Base-by-base conservation (phyloP, 2,329 filamentous ascomycete species). In the Verticillium albo-atrum region DNA sequence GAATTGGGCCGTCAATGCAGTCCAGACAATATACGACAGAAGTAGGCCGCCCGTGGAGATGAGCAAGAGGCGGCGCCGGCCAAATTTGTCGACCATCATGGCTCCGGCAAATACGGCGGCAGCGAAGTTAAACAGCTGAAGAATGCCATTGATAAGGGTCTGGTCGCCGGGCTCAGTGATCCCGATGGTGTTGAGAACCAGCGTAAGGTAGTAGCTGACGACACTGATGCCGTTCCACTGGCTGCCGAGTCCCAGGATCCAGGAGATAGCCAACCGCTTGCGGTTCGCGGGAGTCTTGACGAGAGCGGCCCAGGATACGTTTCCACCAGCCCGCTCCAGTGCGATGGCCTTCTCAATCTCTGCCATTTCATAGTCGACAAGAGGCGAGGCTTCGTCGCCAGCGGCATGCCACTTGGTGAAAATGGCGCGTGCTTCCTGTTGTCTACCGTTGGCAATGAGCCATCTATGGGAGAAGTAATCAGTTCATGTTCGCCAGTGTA, bases 381-480 rank as follows among this genome's bases (percentile, higher is more conserved):
- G 59, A 3, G 59, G 58, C 20, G 61, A 60, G 2, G 23, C 50
- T 6, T 82, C 84, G 55, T 87, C 78, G 14, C 80, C 82, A 58
- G 60, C 63, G 26, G 57, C 60, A 20, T 85, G 86, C 64, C 81
- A 87, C 58, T 78, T 82, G 5, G 77, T 77, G 51, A 89, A 76
- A 14, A 81, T 79, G 2, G 75, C 73, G 10, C 80, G 73, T 0
- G 84, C 82, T 57, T 84, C 73, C 6, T 84, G 79, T 12, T 77
- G 72, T 47, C 80, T 79, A 61, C 80, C 77, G 59, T 84, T 79
- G 61, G 80, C 79, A 58, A 85, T 82, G 20, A 87, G 75, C 84
- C 84, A 88, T 60, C 86, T 73, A 7, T 4, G 9, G 34, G 17
- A 35, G n/a, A n/a, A n/a, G n/a, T n/a, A n/a, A n/a, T n/a, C n/a